Conservation (phyloP, 179 eudicot genomes). For the Kewa caespitosa region DNA sequence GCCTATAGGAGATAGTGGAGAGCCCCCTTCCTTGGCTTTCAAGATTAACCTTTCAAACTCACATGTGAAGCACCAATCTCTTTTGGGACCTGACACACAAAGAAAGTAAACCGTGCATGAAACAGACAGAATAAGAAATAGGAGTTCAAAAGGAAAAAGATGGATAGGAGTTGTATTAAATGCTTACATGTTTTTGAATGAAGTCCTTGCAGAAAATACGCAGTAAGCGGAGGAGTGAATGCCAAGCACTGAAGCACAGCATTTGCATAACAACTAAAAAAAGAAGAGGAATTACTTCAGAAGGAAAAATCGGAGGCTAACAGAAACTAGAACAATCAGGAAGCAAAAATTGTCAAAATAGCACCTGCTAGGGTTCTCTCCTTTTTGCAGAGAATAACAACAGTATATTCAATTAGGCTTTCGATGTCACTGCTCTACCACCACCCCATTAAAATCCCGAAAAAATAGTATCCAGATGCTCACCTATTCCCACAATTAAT, state of each 20-base stretch:
- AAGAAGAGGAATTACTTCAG: slow-evolving; percentile 6
- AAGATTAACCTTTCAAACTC: slow-evolving; percentile 66
- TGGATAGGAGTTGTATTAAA: slow-evolving; percentile 1
- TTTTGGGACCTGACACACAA: slow-evolving; percentile 50
- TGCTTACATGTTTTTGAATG: slow-evolving; percentile 80
- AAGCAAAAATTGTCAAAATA: background rate
- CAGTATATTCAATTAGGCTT: background rate
- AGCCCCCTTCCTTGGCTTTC: slow-evolving; percentile 52
- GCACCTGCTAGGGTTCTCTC: background rate
- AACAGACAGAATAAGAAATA: background rate
- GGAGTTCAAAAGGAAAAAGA: background rate
- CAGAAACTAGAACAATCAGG: background rate
- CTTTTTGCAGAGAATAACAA: background rate
- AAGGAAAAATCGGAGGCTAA: background rate
- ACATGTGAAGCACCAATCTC: slow-evolving; percentile 88
- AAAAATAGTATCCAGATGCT: slow-evolving; percentile 6
- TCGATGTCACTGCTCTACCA: too few relatives aligned
- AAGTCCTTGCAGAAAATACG: slow-evolving; percentile 82
- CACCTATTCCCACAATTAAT: slow-evolving; percentile 90
- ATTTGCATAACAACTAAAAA: slow-evolving; percentile 90
- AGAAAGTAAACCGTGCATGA: slow-evolving; percentile 7
- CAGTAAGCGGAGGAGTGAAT: slow-evolving; percentile 81
- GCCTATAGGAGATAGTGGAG: slow-evolving; percentile 58
- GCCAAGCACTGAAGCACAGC: slow-evolving; percentile 89
- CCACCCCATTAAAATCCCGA: too few relatives aligned